Conservation (phyloP, 2,329 filamentous ascomycete species). For the Phaeophleospora eucalypticola region DNA sequence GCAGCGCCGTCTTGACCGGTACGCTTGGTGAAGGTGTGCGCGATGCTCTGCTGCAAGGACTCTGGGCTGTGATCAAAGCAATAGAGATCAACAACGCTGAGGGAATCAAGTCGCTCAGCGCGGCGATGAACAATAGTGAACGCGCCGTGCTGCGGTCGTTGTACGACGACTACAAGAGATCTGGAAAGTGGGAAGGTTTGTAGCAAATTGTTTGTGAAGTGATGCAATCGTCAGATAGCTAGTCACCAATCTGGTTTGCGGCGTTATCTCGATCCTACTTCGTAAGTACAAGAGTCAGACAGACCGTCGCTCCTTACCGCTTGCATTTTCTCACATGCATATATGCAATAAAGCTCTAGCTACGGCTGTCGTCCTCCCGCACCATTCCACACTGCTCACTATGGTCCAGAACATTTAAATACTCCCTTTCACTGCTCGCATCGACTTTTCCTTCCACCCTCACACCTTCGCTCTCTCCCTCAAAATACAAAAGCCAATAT, state of each 20-base stretch:
- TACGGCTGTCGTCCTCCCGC: not conserved
- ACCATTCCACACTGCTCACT: not conserved
- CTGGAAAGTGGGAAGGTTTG: slow-evolving; percentile 32
- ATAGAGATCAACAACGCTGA: slow-evolving; percentile 44
- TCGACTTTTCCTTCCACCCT: too few relatives aligned
- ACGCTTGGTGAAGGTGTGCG: slow-evolving; percentile 51
- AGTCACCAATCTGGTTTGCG: not conserved
- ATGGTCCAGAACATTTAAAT: too few relatives aligned
- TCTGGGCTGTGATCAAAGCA: slow-evolving; percentile 52
- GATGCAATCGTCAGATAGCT: too few relatives aligned
- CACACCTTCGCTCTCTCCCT: too few relatives aligned
- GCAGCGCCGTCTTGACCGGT: slow-evolving; percentile 48
- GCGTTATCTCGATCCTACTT: not conserved
- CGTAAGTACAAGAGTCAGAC: not conserved
- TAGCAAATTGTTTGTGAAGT: too few relatives aligned
- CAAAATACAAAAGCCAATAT: too few relatives aligned
- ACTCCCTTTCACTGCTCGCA: too few relatives aligned
- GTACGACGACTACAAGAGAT: slow-evolving; percentile 48
- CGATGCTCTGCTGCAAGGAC: slow-evolving; percentile 48
- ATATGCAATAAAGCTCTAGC: not conserved
- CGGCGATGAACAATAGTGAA: slow-evolving; percentile 48
- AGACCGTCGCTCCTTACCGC: too few relatives aligned
- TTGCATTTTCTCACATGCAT: not conserved
- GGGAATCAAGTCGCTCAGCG: slow-evolving; percentile 49
- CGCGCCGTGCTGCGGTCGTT: slow-evolving; percentile 51